phyloP scores from a whole-genome alignment of 768 basidiomycete genomes.

The Ephemerocybe angulata region DNA sequence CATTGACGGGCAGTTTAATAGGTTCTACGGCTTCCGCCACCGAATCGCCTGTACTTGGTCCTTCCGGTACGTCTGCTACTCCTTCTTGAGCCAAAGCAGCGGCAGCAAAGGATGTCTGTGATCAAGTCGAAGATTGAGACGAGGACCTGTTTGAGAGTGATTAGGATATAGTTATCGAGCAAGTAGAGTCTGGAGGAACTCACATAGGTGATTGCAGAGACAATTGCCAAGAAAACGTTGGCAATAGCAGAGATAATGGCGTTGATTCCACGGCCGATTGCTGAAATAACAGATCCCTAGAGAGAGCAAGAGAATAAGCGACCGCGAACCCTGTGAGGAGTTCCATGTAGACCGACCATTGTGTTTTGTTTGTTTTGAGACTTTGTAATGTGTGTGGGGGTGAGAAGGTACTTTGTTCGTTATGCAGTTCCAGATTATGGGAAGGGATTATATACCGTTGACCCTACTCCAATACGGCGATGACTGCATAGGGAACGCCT shows the following conservation, averaged over 20 bases:
- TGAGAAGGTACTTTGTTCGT: too few species aligned
- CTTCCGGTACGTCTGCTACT: constrained; percentile 2
- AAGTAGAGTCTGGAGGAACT: too few species aligned
- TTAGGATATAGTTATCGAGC: too few species aligned
- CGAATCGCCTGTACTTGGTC: constrained; percentile 5
- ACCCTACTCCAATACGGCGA: background rate
- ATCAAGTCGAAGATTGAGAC: constrained; percentile 65
- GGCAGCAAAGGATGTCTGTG: constrained; percentile 50
- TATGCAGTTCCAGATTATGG: too few species aligned
- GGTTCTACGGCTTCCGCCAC: background rate
- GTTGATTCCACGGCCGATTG: constrained; percentile 59
- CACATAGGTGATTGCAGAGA: constrained; percentile 57
- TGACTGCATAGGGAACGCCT: background rate
- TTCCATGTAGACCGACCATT: constrained; percentile 2
- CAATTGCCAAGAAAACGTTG: constrained; percentile 54
- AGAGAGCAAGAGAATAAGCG: background rate
- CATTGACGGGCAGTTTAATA: too few species aligned
- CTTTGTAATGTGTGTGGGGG: background rate
- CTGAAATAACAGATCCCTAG: constrained; percentile 61
- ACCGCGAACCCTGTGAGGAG: too few species aligned
- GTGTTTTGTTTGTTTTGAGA: background rate
- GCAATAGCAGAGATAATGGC: constrained; percentile 61
- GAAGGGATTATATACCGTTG: background rate
- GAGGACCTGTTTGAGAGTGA: constrained; percentile 48
- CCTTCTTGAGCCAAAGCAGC: constrained; percentile 41